Evolutionary conservation across 495 filamentous ascomycete species (phyloP).

Genomic region (Neohortaea acidophila): DNA sequence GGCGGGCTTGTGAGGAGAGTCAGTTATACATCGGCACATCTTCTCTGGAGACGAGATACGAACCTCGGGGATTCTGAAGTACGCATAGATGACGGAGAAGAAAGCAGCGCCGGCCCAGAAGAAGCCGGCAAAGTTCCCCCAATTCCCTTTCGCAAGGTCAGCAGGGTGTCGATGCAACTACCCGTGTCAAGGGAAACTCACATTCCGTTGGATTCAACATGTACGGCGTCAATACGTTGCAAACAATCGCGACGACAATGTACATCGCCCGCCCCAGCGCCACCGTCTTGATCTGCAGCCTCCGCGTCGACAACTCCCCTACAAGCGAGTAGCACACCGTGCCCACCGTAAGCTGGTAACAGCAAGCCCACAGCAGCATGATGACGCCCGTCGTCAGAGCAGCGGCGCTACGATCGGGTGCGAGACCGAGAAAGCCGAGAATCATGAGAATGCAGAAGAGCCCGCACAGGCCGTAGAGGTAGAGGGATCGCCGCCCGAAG

Average conservation of each 20-base stretch:
- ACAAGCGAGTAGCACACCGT: slow-evolving; percentile 44
- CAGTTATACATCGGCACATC: too few species aligned
- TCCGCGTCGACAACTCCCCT: slow-evolving; percentile 38
- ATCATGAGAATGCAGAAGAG: slow-evolving; percentile 21
- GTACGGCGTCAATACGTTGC: slow-evolving; percentile 33
- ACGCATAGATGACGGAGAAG: slow-evolving; percentile 29
- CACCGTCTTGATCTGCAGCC: slow-evolving; percentile 39
- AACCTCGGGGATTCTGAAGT: slow-evolving; percentile 28
- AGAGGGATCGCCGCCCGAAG: slow-evolving; percentile 22
- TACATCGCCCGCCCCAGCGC: slow-evolving; percentile 43
- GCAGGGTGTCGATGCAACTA: too few species aligned
- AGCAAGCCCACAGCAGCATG: slow-evolving; percentile 34
- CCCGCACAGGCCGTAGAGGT: slow-evolving; percentile 19
- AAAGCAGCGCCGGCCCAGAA: slow-evolving; percentile 40
- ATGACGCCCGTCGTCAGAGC: slow-evolving; percentile 33
- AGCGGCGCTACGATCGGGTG: slow-evolving; percentile 7
- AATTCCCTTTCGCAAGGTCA: too few species aligned
- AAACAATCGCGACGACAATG: slow-evolving; percentile 32
- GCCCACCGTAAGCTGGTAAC: slow-evolving; percentile 41
- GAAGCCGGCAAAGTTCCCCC: slow-evolving; percentile 35
- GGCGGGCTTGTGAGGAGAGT: too few species aligned
- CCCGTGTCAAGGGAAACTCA: too few species aligned
- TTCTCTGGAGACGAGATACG: too few species aligned
- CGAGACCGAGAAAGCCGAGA: slow-evolving; percentile 22
- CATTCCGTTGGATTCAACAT: slow-evolving; percentile 28